phyloP scores from a whole-genome alignment of 169 alveolate species.

The Ichthyophthirius multifiliis region DNA sequence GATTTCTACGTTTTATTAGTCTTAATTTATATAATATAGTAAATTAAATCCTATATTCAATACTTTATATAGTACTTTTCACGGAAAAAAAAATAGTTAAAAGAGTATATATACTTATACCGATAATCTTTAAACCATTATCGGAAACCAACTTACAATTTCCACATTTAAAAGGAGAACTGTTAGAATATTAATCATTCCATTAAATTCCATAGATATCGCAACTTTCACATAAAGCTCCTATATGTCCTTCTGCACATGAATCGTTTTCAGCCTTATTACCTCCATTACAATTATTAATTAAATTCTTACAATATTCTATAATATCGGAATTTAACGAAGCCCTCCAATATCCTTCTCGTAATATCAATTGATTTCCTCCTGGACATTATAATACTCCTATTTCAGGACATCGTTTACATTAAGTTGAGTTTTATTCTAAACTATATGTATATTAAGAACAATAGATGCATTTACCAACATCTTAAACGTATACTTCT shows the following conservation, averaged over 20 bases:
- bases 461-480: too few species aligned
- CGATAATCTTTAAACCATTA: not conserved
- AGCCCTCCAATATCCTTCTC: conserved; percentile 18
- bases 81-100: not conserved
- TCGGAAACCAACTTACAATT: not conserved
- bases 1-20: not conserved
- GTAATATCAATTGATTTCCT: not conserved
- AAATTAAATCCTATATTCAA: not conserved
- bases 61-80: not conserved
- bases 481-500: too few species aligned
- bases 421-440: not conserved
- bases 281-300: conserved; percentile 11
- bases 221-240: conserved; percentile 31
- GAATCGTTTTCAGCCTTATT: not conserved
- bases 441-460: too few species aligned
- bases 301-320: not conserved
- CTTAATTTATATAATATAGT: not conserved
- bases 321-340: not conserved
- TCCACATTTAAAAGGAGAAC: not conserved
- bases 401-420: not conserved
- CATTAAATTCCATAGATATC: not conserved
- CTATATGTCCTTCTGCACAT: conserved; percentile 18
- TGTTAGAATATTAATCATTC: not conserved
- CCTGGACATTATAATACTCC: not conserved
- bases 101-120: not conserved